A percentile compares a stretch with the other conserved stretches of the same genome.
Conservation (phyloP, 2,329 filamentous ascomycete species). For the Aulographum hederae region DNA sequence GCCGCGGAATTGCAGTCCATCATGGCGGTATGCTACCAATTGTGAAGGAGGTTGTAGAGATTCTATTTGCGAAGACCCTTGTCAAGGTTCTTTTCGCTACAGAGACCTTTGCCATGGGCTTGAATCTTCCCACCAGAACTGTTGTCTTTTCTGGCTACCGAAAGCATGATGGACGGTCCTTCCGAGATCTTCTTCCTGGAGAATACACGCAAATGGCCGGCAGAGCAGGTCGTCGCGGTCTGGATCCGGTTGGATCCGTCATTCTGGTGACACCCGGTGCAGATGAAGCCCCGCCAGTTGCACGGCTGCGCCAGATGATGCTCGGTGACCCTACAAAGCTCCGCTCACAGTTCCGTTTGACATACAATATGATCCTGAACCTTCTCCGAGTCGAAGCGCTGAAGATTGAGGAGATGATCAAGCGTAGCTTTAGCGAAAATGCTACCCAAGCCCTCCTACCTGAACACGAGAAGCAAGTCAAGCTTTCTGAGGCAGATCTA, state of each 20-base stretch:
- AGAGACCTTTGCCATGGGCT: slow-evolving; percentile 95
- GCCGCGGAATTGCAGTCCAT: slow-evolving; percentile 84
- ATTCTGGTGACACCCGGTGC: slow-evolving; percentile 71
- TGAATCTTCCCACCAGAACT: slow-evolving; percentile 87
- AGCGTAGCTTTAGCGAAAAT: slow-evolving; percentile 96
- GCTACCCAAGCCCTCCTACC: slow-evolving; percentile 86
- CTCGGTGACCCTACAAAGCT: slow-evolving; percentile 89
- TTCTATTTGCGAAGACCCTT: slow-evolving; percentile 82
- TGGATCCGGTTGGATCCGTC: slow-evolving; percentile 83
- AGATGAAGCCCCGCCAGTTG: slow-evolving; percentile 76
- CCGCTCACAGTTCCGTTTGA: slow-evolving; percentile 86
- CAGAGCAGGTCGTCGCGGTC: slow-evolving; percentile 75
- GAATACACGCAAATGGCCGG: slow-evolving; percentile 99
- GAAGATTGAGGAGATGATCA: slow-evolving; percentile 99
- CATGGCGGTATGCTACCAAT: slow-evolving; percentile 90
- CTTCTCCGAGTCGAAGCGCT: slow-evolving; percentile 84
- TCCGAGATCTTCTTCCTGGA: slow-evolving; percentile 78
- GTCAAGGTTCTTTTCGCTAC: slow-evolving; percentile 97
- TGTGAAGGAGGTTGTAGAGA: slow-evolving; percentile 94
- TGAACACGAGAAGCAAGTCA: slow-evolving; percentile 89
- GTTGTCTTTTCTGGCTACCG: slow-evolving; percentile 95
- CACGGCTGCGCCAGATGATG: slow-evolving; percentile 79
- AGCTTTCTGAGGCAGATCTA: slow-evolving; percentile 77
- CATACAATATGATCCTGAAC: slow-evolving; percentile 99
- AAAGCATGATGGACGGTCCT: slow-evolving; percentile 86